Evolutionary conservation across 441 rosid genomes (phyloP).

Genomic region (Erodium texanum): DNA sequence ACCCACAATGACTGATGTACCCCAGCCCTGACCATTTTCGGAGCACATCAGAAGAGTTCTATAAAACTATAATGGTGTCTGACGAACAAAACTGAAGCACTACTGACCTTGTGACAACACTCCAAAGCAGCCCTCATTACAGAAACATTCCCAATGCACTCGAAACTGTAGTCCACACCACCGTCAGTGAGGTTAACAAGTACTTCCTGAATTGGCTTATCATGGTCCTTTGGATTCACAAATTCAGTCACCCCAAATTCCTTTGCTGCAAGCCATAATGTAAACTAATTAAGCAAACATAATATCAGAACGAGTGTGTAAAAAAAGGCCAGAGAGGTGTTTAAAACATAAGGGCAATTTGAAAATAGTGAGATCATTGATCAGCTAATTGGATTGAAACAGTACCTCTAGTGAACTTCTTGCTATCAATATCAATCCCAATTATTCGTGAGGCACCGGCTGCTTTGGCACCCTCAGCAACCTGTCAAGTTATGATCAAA

Average conservation of each 20-base stretch:
- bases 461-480: conserved; percentile 90
- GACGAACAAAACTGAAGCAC: too few relatives aligned
- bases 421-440: conserved; percentile 80
- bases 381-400: not conserved
- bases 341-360: too few relatives aligned
- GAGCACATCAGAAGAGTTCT: not conserved
- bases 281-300: conserved; percentile 3
- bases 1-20: conserved; percentile 86
- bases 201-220: conserved; percentile 84
- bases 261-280: conserved; percentile 51
- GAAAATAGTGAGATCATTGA: too few relatives aligned
- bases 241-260: conserved; percentile 89
- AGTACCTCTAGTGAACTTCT: conserved; percentile 59
- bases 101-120: conserved; percentile 87
- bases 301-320: too few relatives aligned
- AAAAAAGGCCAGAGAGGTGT: too few relatives aligned
- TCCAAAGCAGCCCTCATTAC: conserved; percentile 93
- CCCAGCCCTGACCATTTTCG: conserved; percentile 74
- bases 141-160: conserved; percentile 88
- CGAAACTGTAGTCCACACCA: conserved; percentile 95
- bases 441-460: conserved; percentile 90
- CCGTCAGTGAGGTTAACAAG: conserved; percentile 87
- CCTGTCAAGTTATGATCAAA: conserved; percentile 34
- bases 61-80: too few relatives aligned
- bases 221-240: conserved; percentile 87